Evolutionary conservation across 2,329 filamentous ascomycete species (phyloP).

Genomic region (Aspergillus persii): DNA sequence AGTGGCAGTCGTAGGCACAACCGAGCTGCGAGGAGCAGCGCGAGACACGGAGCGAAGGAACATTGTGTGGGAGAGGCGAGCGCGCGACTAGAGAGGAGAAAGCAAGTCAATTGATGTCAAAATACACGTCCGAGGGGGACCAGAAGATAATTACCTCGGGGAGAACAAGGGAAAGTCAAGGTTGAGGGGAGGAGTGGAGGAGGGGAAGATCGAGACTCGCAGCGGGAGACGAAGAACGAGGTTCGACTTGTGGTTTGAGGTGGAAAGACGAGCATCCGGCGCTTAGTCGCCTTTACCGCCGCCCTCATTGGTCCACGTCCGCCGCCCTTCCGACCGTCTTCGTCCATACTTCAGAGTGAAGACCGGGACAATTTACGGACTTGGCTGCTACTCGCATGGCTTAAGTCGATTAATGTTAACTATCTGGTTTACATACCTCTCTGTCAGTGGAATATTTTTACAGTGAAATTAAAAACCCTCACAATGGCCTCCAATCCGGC

Average conservation of each 20-base stretch:
- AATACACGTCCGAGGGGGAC: constrained; percentile 16
- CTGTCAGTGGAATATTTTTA: background rate
- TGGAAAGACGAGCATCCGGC: constrained; percentile 41
- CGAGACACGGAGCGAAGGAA: constrained; percentile 47
- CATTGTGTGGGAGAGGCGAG: constrained; percentile 41
- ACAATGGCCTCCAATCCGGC: background rate
- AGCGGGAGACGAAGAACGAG: constrained; percentile 33
- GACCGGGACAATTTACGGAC: too few species aligned
- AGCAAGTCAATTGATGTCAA: constrained; percentile 28
- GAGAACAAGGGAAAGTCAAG: constrained; percentile 21
- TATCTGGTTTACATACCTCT: too few species aligned
- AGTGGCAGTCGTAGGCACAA: constrained; percentile 33
- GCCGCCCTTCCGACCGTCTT: constrained; percentile 15
- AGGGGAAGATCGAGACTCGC: constrained; percentile 24
- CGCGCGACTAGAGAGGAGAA: constrained; percentile 20
- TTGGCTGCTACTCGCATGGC: too few species aligned
- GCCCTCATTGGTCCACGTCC: constrained; percentile 33
- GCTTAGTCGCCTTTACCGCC: constrained; percentile 34
- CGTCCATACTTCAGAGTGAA: too few species aligned
- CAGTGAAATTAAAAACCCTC: background rate
- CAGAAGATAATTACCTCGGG: constrained; percentile 23
- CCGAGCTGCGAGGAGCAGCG: constrained; percentile 45
- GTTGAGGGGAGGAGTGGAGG: constrained; percentile 29
- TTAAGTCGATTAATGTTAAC: too few species aligned
- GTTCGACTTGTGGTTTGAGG: constrained; percentile 39